Evolutionary conservation across 345 rosid genomes (phyloP).

Genomic region (Arabidopsis thaliana): DNA sequence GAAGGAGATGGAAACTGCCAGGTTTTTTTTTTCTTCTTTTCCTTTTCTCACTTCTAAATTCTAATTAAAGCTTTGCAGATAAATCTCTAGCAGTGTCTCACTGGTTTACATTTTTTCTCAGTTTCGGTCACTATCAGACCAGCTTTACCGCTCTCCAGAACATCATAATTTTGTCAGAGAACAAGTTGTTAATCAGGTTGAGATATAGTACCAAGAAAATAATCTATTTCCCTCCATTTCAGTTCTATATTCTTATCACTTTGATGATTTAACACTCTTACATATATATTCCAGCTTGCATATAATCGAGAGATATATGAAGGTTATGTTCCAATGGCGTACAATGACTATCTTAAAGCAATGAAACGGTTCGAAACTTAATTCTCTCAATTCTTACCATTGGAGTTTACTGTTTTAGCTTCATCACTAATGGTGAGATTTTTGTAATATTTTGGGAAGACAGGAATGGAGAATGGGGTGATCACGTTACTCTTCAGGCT

Average conservation of each 20-base stretch:
- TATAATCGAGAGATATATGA: constrained; percentile 59
- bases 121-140: constrained; percentile 91
- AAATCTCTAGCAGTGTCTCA: constrained; percentile 13
- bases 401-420: not conserved
- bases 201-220: constrained; percentile 18
- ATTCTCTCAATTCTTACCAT: not conserved
- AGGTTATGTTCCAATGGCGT: constrained; percentile 78
- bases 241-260: not conserved
- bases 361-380: constrained; percentile 57
- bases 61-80: constrained; percentile 6
- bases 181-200: constrained; percentile 74
- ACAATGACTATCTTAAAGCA: constrained; percentile 66
- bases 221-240: not conserved
- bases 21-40: constrained; percentile 39
- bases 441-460: constrained; percentile 1
- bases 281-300: constrained; percentile 38
- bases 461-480: constrained; percentile 55
- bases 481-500: constrained; percentile 51
- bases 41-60: not conserved
- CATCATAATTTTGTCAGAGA: constrained; percentile 76
- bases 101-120: constrained; percentile 39
- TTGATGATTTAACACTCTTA: constrained; percentile 4
- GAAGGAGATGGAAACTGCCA: constrained; percentile 79
- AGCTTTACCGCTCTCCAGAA: constrained; percentile 80
- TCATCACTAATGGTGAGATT: not conserved